phyloP scores from a whole-genome alignment of 805 yeast genomes.

The Candida boidinii region DNA sequence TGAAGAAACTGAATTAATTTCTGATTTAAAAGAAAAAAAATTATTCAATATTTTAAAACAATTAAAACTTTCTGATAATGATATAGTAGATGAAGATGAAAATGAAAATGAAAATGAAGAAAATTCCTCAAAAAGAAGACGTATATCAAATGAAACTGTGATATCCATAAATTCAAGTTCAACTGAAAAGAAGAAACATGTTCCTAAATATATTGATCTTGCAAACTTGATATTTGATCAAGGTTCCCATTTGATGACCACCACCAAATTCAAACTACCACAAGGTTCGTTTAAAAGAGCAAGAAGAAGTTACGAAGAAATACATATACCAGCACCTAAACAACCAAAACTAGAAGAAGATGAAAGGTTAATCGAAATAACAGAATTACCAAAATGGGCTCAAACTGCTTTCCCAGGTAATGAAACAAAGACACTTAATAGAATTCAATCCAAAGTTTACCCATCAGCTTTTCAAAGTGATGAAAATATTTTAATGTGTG shows the following conservation, averaged over 20 bases:
- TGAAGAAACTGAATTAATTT: slow-evolving; percentile 26
- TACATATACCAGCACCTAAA: slow-evolving; percentile 83
- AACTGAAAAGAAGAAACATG: slow-evolving; percentile 20
- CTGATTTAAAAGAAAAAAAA: slow-evolving; percentile 37
- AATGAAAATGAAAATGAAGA: slow-evolving; percentile 6
- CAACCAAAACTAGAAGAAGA: slow-evolving; percentile 28
- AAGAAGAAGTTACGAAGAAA: slow-evolving; percentile 73
- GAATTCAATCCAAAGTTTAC: slow-evolving; percentile 75
- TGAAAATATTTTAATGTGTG: slow-evolving; percentile 74
- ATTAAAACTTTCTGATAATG: neutral
- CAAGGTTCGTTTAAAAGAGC: slow-evolving; percentile 74
- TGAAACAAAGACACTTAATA: slow-evolving; percentile 62
- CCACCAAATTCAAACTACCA: slow-evolving; percentile 65
- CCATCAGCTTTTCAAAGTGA: slow-evolving; percentile 72
- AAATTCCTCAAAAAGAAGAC: slow-evolving; percentile 5
- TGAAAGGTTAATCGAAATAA: slow-evolving; percentile 43
- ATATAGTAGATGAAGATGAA: too few species aligned
- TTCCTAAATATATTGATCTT: slow-evolving; percentile 54
- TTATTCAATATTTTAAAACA: too few species aligned
- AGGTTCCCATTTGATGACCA: slow-evolving; percentile 62
- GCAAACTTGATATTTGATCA: slow-evolving; percentile 59
- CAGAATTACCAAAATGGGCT: slow-evolving; percentile 76
- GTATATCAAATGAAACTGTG: slow-evolving; percentile 4
- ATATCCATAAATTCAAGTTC: slow-evolving; percentile 1
- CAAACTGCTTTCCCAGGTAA: slow-evolving; percentile 60